These are phyloP conservation scores for Mycena belliarum DNA, from an alignment of 768 basidiomycete genomes.

Conservation along the genomic window DNA sequence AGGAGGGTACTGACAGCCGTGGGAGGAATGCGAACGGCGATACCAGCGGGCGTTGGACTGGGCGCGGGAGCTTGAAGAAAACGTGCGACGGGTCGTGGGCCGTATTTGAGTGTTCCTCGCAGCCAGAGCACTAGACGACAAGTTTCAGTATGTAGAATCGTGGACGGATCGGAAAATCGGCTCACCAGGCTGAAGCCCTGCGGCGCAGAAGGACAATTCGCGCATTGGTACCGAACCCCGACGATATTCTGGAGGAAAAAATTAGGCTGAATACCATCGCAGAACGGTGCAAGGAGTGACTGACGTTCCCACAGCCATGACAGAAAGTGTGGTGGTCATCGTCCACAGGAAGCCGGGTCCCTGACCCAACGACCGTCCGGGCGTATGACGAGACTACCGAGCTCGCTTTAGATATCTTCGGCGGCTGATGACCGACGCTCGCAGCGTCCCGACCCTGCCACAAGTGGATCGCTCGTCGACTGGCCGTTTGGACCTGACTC, in stretches of 20 bases:
- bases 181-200: constrained; percentile 73
- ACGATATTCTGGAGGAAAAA: constrained; percentile 56
- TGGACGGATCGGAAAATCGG: not conserved
- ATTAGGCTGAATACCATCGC: not conserved
- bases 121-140: constrained; percentile 72
- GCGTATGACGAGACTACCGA: constrained; percentile 66
- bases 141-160: not conserved
- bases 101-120: constrained; percentile 76
- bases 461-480: constrained; percentile 68
- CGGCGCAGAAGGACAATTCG: constrained; percentile 80
- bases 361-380: constrained; percentile 64
- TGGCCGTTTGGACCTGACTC: constrained; percentile 60
- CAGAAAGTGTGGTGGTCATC: constrained; percentile 64
- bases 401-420: constrained; percentile 48
- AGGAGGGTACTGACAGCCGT: constrained; percentile 48
- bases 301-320: constrained; percentile 59
- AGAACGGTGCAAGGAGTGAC: constrained; percentile 17
- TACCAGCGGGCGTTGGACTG: constrained; percentile 59
- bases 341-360: constrained; percentile 36
- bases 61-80: constrained; percentile 86
- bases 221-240: constrained; percentile 87
- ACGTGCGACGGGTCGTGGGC: constrained; percentile 83
- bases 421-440: constrained; percentile 48
- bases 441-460: constrained; percentile 80
- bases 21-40: constrained; percentile 67